These are phyloP conservation scores for Trametes punicea DNA, from an alignment of 768 basidiomycete genomes.

Conservation along the genomic window DNA sequence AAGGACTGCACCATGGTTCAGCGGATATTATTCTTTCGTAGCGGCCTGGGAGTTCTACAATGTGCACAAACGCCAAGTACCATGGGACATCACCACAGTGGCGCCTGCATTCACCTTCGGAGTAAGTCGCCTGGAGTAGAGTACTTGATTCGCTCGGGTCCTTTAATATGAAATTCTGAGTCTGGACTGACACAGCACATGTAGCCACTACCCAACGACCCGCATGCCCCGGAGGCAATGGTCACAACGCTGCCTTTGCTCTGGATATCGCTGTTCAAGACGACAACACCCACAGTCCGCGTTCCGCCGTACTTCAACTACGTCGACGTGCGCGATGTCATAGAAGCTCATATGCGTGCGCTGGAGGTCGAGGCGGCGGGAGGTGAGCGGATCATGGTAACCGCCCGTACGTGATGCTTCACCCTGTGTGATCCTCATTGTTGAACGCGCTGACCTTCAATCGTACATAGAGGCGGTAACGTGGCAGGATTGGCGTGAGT, in stretches of 20 bases:
- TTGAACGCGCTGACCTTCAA: no score
- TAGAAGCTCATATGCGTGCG: constrained; percentile 47
- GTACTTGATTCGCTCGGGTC: no score
- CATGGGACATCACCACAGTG: background rate
- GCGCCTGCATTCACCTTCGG: background rate
- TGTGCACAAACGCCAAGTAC: background rate
- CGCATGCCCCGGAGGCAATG: background rate
- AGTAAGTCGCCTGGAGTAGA: no score
- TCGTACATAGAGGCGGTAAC: background rate
- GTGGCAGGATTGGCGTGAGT: background rate
- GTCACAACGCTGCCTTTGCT: background rate
- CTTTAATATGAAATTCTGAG: no score
- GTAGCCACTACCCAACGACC: background rate
- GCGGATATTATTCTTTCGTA: background rate
- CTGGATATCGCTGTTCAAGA: constrained; percentile 31
- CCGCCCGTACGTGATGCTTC: background rate
- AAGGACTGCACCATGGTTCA: background rate
- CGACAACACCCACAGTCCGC: background rate
- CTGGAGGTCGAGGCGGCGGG: constrained; percentile 49
- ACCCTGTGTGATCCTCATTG: background rate
- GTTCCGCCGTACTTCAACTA: background rate
- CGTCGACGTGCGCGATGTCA: constrained; percentile 53
- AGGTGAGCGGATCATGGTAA: constrained; percentile 50
- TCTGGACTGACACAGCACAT: no score
- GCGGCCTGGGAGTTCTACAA: background rate